phyloP scores from a whole-genome alignment of 1,139 yeast species.

The Saccharomycopsis crataegensis region DNA sequence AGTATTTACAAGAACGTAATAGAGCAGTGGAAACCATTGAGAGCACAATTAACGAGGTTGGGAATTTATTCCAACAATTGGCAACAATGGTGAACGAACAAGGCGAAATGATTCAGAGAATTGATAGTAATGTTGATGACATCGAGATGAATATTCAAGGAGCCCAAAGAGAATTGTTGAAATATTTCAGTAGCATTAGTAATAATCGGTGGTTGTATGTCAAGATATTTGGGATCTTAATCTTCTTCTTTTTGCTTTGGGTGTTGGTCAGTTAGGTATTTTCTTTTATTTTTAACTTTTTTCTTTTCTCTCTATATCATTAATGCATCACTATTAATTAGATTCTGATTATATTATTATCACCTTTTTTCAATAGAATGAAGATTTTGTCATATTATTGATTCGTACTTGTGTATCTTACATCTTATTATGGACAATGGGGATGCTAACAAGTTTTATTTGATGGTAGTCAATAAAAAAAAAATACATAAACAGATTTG shows the following conservation, averaged over 20 bases:
- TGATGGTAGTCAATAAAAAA: too few species aligned
- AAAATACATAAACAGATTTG: too few species aligned
- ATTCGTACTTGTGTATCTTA: too few species aligned
- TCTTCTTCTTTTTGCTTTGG: slow-evolving; percentile 72
- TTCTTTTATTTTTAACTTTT: slow-evolving; percentile 1
- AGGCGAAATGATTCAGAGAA: slow-evolving; percentile 91
- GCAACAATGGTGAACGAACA: slow-evolving; percentile 98
- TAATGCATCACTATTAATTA: not conserved
- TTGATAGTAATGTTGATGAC: slow-evolving; percentile 93
- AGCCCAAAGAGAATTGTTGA: slow-evolving; percentile 88
- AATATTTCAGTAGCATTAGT: slow-evolving; percentile 81
- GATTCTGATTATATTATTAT: not conserved
- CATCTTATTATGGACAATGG: too few species aligned
- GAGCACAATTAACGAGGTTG: slow-evolving; percentile 92
- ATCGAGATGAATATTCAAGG: slow-evolving; percentile 82
- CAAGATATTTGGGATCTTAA: slow-evolving; percentile 81
- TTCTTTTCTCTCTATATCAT: not conserved
- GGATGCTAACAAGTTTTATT: too few species aligned
- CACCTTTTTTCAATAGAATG: not conserved
- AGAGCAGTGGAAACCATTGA: slow-evolving; percentile 94
- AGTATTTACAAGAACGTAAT: slow-evolving; percentile 77
- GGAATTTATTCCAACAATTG: slow-evolving; percentile 86
- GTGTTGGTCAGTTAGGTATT: slow-evolving; percentile 53
- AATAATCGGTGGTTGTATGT: slow-evolving; percentile 90
- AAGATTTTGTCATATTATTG: not conserved